Evolutionary conservation across 2,329 filamentous ascomycete genomes (phyloP).

Genomic region (Fusarium armeniacum): DNA sequence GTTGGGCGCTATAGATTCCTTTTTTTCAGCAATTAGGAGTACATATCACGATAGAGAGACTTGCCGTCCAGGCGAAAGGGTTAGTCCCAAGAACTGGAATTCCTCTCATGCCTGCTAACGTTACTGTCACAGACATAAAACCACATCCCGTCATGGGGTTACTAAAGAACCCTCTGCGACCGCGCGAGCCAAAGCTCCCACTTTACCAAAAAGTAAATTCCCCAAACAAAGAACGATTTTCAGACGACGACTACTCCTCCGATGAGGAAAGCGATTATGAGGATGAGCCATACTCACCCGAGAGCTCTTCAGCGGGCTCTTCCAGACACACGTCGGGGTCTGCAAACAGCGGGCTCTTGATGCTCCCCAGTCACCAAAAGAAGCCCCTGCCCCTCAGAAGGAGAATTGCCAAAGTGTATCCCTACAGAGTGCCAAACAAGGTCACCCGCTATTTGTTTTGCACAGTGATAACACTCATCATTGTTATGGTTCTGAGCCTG

Average conservation of each 20-base stretch:
- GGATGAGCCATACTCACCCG: slow-evolving; percentile 59
- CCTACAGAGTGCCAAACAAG: slow-evolving; percentile 77
- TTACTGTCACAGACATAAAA: slow-evolving; percentile 20
- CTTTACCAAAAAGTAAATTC: slow-evolving; percentile 63
- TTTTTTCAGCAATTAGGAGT: slow-evolving; percentile 1
- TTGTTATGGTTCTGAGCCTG: slow-evolving; percentile 83
- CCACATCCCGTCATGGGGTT: slow-evolving; percentile 61
- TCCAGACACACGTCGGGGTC: slow-evolving; percentile 68
- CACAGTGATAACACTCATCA: slow-evolving; percentile 74
- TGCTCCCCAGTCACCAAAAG: slow-evolving; percentile 58
- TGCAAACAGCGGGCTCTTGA: slow-evolving; percentile 59
- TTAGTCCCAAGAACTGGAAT: slow-evolving; percentile 21
- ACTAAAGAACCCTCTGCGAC: slow-evolving; percentile 62
- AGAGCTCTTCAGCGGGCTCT: slow-evolving; percentile 61
- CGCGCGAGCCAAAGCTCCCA: slow-evolving; percentile 64
- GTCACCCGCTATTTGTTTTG: slow-evolving; percentile 85
- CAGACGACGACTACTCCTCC: slow-evolving; percentile 64
- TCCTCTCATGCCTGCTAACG: slow-evolving; percentile 26
- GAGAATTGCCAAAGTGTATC: slow-evolving; percentile 51
- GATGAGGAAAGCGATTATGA: slow-evolving; percentile 63
- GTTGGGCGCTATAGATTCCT: not conserved
- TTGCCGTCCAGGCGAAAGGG: slow-evolving; percentile 26
- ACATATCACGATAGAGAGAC: slow-evolving; percentile 20
- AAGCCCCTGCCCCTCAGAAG: slow-evolving; percentile 40
- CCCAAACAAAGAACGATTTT: slow-evolving; percentile 65